A percentile compares a stretch with the other conserved stretches of the same genome.
phyloP scores from a whole-genome alignment of 2,329 filamentous ascomycete genomes.

The Aureobasidium melanogenum region DNA sequence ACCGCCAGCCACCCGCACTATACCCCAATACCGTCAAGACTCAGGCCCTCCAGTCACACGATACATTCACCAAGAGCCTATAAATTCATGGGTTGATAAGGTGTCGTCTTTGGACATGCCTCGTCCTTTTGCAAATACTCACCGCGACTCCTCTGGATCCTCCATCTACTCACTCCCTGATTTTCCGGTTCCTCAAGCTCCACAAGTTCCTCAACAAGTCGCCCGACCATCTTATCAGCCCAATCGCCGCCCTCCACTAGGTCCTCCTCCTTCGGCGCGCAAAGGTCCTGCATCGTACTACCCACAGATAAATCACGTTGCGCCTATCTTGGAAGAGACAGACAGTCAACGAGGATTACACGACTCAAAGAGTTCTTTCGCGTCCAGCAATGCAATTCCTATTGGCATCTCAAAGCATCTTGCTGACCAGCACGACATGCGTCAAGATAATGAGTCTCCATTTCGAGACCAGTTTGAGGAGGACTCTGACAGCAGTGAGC shows the following conservation, averaged over 20 bases:
- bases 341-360: conserved; percentile 23
- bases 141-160: conserved; percentile 28
- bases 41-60: not conserved
- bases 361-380: conserved; percentile 34
- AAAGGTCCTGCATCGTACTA: conserved; percentile 42
- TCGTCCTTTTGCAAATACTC: conserved; percentile 30
- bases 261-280: conserved; percentile 40
- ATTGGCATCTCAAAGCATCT: conserved; percentile 27
- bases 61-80: conserved; percentile 1
- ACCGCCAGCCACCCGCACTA: conserved; percentile 10
- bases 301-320: conserved; percentile 38
- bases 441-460: conserved; percentile 7
- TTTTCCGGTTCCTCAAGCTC: conserved; percentile 27
- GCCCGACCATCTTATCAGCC: conserved; percentile 16
- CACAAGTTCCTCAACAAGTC: conserved; percentile 26
- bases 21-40: conserved; percentile 7
- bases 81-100: conserved; percentile 10
- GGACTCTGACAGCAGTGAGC: conserved; percentile 12
- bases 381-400: conserved; percentile 42
- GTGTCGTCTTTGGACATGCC: conserved; percentile 23
- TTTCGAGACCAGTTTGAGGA: conserved; percentile 6
- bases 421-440: not conserved
- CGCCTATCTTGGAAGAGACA: conserved; percentile 41
- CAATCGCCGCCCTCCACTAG: conserved; percentile 33
- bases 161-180: conserved; percentile 34